Evolutionary conservation across 495 filamentous ascomycete species (phyloP).

Genomic region (Aspergillus indologenus): DNA sequence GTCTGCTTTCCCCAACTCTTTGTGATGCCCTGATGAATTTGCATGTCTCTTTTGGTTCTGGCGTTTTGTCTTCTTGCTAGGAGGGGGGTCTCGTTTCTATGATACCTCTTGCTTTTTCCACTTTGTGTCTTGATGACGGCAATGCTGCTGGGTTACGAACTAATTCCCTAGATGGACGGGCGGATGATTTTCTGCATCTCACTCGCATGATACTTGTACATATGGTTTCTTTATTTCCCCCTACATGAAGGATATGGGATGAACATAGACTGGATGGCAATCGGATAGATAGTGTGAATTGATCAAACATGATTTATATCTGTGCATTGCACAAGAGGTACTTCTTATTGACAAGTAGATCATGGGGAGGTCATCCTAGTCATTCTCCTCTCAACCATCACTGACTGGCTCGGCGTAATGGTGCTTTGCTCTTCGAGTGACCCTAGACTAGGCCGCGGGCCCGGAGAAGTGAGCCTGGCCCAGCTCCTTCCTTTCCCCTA

Average conservation of each 20-base stretch:
- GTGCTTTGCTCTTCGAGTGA: too few species aligned
- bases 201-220: conserved; percentile 11
- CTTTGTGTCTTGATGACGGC: conserved; percentile 15
- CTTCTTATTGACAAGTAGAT: too few species aligned
- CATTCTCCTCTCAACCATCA: too few species aligned
- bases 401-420: too few species aligned
- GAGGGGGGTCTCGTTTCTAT: conserved; percentile 8
- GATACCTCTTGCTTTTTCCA: conserved; percentile 16
- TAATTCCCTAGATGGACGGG: conserved; percentile 4
- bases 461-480: too few species aligned
- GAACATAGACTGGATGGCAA: conserved; percentile 21
- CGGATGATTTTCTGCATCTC: conserved; percentile 10
- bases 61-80: conserved; percentile 8
- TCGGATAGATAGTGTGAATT: conserved; percentile 20
- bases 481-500: too few species aligned
- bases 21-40: conserved; percentile 18
- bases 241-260: conserved; percentile 15
- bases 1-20: background rate
- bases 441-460: too few species aligned
- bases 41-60: conserved; percentile 7
- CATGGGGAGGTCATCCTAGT: too few species aligned
- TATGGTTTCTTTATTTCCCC: conserved; percentile 12
- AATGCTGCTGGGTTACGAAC: conserved; percentile 13
- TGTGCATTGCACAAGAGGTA: too few species aligned
- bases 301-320: background rate